Percentiles rank a stretch among this genome's conserved stretches.
These are phyloP conservation scores for Aristolochia fimbriata DNA, from an alignment of 164 flowering plant genomes.

Conservation along the genomic window DNA sequence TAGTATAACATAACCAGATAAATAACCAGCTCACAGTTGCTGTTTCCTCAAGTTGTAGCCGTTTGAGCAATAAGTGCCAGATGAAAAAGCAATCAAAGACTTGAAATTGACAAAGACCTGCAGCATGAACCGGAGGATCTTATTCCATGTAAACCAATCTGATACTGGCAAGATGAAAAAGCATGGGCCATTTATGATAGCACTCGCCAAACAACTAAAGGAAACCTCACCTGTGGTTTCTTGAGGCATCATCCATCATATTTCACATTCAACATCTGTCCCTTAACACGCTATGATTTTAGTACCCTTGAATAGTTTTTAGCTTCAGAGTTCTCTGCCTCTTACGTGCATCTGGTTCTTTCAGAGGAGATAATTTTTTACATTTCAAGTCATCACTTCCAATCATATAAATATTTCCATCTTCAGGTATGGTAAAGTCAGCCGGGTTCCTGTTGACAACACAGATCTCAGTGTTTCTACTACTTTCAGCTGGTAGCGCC, in stretches of 20 bases:
- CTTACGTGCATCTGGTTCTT: conserved; percentile 19
- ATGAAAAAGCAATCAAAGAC: too few species aligned
- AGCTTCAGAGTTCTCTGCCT: conserved; percentile 25
- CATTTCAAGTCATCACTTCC: conserved; percentile 28
- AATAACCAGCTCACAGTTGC: too few species aligned
- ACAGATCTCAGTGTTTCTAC: conserved; percentile 23
- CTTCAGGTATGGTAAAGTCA: conserved; percentile 55
- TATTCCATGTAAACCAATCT: too few species aligned
- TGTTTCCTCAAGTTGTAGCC: too few species aligned
- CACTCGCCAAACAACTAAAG: too few species aligned
- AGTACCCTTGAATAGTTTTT: conserved; percentile 11
- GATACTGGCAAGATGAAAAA: too few species aligned
- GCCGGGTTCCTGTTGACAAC: conserved; percentile 68
- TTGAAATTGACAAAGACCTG: too few species aligned
- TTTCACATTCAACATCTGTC: neutral
- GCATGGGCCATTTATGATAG: too few species aligned
- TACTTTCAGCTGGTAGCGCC: conserved; percentile 13
- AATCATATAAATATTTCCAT: conserved; percentile 46
- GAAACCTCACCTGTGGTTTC: neutral
- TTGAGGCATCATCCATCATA: conserved; percentile 1
- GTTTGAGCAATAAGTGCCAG: too few species aligned
- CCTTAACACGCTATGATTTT: neutral
- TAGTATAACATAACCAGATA: too few species aligned
- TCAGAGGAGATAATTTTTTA: conserved; percentile 9
- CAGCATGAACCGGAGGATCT: too few species aligned